phyloP scores from a whole-genome alignment of 352 stramenopile genomes.

The Pythium guiyangense region DNA sequence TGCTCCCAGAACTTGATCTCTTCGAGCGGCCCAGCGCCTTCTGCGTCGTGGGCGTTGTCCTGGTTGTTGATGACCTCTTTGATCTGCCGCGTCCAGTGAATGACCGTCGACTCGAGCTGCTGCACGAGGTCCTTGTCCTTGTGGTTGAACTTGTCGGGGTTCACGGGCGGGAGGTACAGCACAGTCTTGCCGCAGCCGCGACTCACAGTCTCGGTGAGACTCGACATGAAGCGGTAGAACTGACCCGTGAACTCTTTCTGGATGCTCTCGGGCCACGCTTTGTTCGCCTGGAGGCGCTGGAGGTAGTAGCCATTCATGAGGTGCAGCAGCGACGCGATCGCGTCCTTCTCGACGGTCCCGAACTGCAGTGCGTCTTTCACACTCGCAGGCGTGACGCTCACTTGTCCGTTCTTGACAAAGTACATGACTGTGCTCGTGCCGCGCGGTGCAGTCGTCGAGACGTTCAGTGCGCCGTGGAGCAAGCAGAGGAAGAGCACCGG shows the following conservation, averaged over 20 bases:
- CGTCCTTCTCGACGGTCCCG: constrained; percentile 73
- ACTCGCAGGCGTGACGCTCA: constrained; percentile 53
- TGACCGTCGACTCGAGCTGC: constrained; percentile 94
- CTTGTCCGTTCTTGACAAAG: constrained; percentile 86
- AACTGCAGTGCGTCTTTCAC: constrained; percentile 64
- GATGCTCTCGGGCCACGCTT: constrained; percentile 90
- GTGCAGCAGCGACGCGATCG: constrained; percentile 76
- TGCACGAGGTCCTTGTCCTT: constrained; percentile 95
- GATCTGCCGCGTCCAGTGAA: constrained; percentile 96
- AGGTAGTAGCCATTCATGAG: constrained; percentile 84
- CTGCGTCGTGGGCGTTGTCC: constrained; percentile 88
- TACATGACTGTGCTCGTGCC: constrained; percentile 64
- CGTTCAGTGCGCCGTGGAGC: constrained; percentile 35
- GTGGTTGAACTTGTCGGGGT: constrained; percentile 78
- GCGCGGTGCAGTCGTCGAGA: constrained; percentile 57
- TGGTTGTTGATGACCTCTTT: constrained; percentile 97
- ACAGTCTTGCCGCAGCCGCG: constrained; percentile 91
- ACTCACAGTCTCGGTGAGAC: constrained; percentile 90
- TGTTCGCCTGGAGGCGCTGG: constrained; percentile 74
- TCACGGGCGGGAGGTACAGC: constrained; percentile 88
- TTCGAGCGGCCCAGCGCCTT: constrained; percentile 89
- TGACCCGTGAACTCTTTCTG: constrained; percentile 93
- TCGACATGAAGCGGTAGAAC: constrained; percentile 95
- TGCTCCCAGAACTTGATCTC: constrained; percentile 96
- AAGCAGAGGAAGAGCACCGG: constrained; percentile 67